Evolutionary conservation across 495 filamentous ascomycete genomes (phyloP), one percentile per base, ranked within the genome.

Genomic region (Recurvomyces mirabilis): DNA sequence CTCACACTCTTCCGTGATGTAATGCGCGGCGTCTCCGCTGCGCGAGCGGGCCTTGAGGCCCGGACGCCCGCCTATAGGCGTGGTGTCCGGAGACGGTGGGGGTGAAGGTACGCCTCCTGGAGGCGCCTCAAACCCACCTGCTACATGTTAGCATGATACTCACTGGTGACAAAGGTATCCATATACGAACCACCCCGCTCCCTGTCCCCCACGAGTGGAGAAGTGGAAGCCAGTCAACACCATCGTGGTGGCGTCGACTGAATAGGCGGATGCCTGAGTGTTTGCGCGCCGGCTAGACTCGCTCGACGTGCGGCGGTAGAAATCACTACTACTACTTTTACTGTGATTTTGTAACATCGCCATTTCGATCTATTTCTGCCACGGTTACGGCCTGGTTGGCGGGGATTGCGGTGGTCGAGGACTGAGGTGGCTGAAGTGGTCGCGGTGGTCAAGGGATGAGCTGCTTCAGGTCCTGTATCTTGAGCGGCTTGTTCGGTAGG

Each of bases 1-100:
- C 87, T 94, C 88, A 95, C 88, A 93, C 84, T 94, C 86, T 85
- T 77, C 88, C 85, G 81, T 83, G 73, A 95, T 93, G 69, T 77
- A 78, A 67, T 85, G 77, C 81, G 82, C 75, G 77, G 87, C 51
- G 50, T 49, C 87, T 83, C 85, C 87, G 81, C 78, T 81, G 74
- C 74, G 42, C 39, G 29, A 75, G 60, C 77, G 62, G 62, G 67
- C 71, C 63, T 53, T 47, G 20, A 47, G 55, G 48, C 24, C 40
- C 5, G 43, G 40, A 61, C 67, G 60, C 52, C 56, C 57, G 46
- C 58, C 63, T 49, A 41, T 46, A 53, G 29, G 29, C 28, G 29
- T 36, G 45, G 28, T 37, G 37, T 42, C 45, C 18, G 44, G 43
- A 42, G 84, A 87, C 80, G 70, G 70, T 50, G 77, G 75, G 59